Base-by-base conservation (phyloP, 2,329 filamentous ascomycete genomes). In the Pseudomassariella vexata region DNA sequence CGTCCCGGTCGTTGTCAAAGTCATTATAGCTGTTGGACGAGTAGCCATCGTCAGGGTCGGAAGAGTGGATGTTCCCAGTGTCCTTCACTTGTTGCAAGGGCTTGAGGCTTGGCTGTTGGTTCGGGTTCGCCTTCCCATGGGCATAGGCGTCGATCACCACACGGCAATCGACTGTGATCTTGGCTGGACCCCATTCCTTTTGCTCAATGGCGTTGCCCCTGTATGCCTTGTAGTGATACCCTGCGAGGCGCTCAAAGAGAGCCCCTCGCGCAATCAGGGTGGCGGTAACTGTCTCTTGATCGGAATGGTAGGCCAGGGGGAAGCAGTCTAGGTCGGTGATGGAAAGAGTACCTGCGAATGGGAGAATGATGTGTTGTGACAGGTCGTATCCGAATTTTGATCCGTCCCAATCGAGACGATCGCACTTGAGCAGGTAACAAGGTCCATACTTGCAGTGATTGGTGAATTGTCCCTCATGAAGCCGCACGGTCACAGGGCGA, bases 71-170 rank as follows among this genome's bases (percentile, higher is more conserved):
- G n/a, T n/a, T n/a, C n/a, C n/a, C n/a, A n/a, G n/a, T n/a, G n/a
- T n/a, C n/a, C n/a, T n/a, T n/a, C n/a, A n/a, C n/a, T n/a, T n/a
- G n/a, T n/a, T n/a, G n/a, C n/a, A n/a, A n/a, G n/a, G n/a, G n/a
- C n/a, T n/a, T n/a, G n/a, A n/a, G n/a, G n/a, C n/a, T n/a, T n/a
- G n/a, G n/a, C 1, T 73, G 75, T 44, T 94, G 94, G 52, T 94
- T 94, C 1, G 88, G 85, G 44, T 92, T 85, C 55, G 90, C 84
- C 20, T 85, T 76, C 7, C 86, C 77, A 60, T 94, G 88, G 25
- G 84, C 85, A 3, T 77, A 78, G 0, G 86, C 78, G 50, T 95
- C 89, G 17, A 95, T 69, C 87, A 95, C 95, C 40, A 94, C 73
- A 18, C 89, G 79, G 12, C 87, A 84, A 41, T 88, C 86, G 55